Base-by-base conservation (phyloP, 1,284 basidiomycete species). In the Sanguinoderma infundibulare region DNA sequence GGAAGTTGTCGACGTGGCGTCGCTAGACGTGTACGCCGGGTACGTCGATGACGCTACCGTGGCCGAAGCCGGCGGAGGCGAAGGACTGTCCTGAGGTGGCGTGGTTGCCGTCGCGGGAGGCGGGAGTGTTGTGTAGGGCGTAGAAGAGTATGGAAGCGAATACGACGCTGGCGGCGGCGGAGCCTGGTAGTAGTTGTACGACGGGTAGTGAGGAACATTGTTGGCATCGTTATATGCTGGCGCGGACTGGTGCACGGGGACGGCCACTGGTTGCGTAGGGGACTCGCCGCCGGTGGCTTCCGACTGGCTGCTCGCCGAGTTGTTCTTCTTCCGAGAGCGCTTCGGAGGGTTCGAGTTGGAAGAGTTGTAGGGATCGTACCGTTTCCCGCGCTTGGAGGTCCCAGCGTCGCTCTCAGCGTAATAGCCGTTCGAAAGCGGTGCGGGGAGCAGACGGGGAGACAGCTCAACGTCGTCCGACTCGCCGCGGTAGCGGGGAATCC, bases 401-500 rank as follows among this genome's bases (percentile, higher is more conserved):
- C 67, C 64, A 0, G 67, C 60, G 24, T 73, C 79, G 67, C 68
- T 72, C n/a, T 72, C 71, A 2, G 79, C 81, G 55, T 87, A 80
- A 44, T 87, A 80, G 17, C 83, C 83, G 17, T 81, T 77, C 3
- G 85, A 80, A 22, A 87, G 71, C 0, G 86, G 81, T 0, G 82
- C 77, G 8, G 82, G 71, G 50, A 83, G 71, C 47, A 84, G 71
- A 12, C 82, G 75, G 0, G 83, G 78, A 2, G 85, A 82, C 0
- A 75, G 64, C 28, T 85, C 82, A 10, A 78, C 73, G 44, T 92
- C 90, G 70, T 92, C 90, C 20, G 89, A 88, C 71, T 92, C 90
- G 49, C 90, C 90, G 36, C 90, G 83, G 74, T 96, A 98, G 24
- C 92, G 84, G 28, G 88, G 88, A 7, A 91, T 70, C 58, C 95